Conservation (phyloP, 1,139 yeast species). For the Pichia sp. region DNA sequence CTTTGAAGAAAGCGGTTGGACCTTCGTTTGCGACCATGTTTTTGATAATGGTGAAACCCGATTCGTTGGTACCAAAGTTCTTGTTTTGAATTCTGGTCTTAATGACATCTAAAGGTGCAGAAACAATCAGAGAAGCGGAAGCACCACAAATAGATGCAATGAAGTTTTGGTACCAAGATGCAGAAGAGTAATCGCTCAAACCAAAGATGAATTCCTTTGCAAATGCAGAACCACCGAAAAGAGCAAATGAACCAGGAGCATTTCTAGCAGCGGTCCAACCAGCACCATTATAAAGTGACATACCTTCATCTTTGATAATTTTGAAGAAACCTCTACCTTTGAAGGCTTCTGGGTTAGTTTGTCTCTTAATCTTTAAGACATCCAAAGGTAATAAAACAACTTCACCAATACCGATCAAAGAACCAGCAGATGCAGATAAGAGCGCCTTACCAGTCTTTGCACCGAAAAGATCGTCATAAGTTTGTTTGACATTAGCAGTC, state of each 20-base stretch:
- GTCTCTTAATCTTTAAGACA: conserved; percentile 95
- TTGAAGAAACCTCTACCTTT: conserved; percentile 92
- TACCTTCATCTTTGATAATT: conserved; percentile 84
- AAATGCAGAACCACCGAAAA: conserved; percentile 97
- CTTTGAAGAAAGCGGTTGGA: conserved; percentile 86
- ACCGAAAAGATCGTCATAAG: conserved; percentile 74
- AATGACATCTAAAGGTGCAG: conserved; percentile 97
- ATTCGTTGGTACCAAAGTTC: conserved; percentile 91
- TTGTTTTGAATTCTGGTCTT: conserved; percentile 97
- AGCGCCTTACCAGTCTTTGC: conserved; percentile 94
- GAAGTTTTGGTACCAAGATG: conserved; percentile 94
- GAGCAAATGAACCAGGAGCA: conserved; percentile 97
- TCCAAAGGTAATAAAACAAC: conserved; percentile 92
- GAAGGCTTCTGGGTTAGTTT: conserved; percentile 97
- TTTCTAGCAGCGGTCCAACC: conserved; percentile 99
- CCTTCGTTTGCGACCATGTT: conserved; percentile 93
- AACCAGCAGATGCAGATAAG: conserved; percentile 96
- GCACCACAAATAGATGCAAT: conserved; percentile 98
- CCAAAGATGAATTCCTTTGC: conserved; percentile 95
- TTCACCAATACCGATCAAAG: conserved; percentile 95
- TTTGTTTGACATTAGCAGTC: conserved; percentile 60
- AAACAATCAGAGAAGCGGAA: conserved; percentile 89
- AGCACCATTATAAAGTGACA: conserved; percentile 88
- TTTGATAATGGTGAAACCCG: conserved; percentile 86
- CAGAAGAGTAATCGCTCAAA: conserved; percentile 74